phyloP scores from a whole-genome alignment of 1,284 basidiomycete genomes.

The Puccinia triticina region DNA sequence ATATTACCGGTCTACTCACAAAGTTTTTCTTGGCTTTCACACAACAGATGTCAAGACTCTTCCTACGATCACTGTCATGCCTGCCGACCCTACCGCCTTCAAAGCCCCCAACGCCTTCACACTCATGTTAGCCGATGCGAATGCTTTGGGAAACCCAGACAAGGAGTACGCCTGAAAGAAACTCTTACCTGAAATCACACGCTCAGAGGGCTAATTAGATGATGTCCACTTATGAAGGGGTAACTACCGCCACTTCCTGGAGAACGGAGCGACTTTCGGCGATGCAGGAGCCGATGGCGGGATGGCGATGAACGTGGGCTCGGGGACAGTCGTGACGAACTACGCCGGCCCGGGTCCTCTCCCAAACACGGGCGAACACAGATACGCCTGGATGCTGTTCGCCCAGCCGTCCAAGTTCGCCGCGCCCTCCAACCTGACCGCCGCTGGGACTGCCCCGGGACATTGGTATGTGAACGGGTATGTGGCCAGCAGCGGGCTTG shows the following conservation, averaged over 20 bases:
- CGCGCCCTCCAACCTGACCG: constrained; percentile 26
- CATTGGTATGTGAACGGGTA: constrained; percentile 43
- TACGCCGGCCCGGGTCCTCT: constrained; percentile 37
- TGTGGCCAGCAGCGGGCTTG: constrained; percentile 16
- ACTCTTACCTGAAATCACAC: not conserved
- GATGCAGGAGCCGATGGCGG: not conserved
- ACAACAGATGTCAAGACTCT: constrained; percentile 26
- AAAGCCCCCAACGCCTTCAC: constrained; percentile 41
- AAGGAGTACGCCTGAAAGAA: not conserved
- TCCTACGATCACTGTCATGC: constrained; percentile 17
- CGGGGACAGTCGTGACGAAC: constrained; percentile 23
- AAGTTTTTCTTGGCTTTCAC: not conserved
- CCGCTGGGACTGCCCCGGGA: not conserved
- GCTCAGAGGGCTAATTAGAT: no score
- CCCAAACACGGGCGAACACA: constrained; percentile 29
- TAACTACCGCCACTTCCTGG: constrained; percentile 35
- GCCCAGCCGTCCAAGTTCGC: constrained; percentile 5
- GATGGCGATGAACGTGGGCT: constrained; percentile 22
- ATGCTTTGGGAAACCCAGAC: constrained; percentile 40
- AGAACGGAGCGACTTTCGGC: constrained; percentile 37
- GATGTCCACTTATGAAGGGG: not conserved
- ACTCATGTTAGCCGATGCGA: constrained; percentile 35
- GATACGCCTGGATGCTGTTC: constrained; percentile 45
- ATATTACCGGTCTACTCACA: not conserved
- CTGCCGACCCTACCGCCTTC: not conserved